Conservation (phyloP, 2,329 filamentous ascomycete genomes). For the Fusarium sp. region DNA sequence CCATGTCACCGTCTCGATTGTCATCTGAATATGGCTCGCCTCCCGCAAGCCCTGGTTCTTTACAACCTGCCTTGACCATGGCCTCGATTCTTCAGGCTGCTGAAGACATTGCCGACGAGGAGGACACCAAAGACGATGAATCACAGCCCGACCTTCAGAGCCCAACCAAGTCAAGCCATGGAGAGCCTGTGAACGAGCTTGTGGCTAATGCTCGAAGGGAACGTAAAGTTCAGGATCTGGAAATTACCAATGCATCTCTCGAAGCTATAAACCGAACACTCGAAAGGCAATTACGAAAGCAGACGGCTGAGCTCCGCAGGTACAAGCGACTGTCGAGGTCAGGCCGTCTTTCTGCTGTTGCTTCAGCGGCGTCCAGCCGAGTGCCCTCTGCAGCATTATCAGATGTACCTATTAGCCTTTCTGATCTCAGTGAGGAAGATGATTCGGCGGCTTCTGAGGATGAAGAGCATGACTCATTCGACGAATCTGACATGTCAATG, state of each 20-base stretch:
- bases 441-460: slow-evolving; percentile 57
- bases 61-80: slow-evolving; percentile 62
- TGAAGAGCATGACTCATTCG: slow-evolving; percentile 64
- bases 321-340: slow-evolving; percentile 89
- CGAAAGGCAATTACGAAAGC: slow-evolving; percentile 91
- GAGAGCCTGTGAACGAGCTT: slow-evolving; percentile 78
- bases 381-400: slow-evolving; percentile 61
- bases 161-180: slow-evolving; percentile 69
- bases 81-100: slow-evolving; percentile 70
- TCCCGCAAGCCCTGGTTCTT: slow-evolving; percentile 51
- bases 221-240: slow-evolving; percentile 93
- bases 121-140: slow-evolving; percentile 50
- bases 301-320: slow-evolving; percentile 87
- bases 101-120: slow-evolving; percentile 63
- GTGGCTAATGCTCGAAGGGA: slow-evolving; percentile 92
- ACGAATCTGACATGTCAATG: slow-evolving; percentile 67
- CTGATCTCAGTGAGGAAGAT: slow-evolving; percentile 63
- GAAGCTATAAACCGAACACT: slow-evolving; percentile 95
- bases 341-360: slow-evolving; percentile 76
- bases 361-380: slow-evolving; percentile 62
- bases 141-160: slow-evolving; percentile 63
- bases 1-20: slow-evolving; percentile 51
- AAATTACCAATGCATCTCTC: slow-evolving; percentile 96
- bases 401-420: slow-evolving; percentile 61
- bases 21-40: slow-evolving; percentile 58